Conservation (phyloP, 345 rosid genomes). For the Brassica rapa region DNA sequence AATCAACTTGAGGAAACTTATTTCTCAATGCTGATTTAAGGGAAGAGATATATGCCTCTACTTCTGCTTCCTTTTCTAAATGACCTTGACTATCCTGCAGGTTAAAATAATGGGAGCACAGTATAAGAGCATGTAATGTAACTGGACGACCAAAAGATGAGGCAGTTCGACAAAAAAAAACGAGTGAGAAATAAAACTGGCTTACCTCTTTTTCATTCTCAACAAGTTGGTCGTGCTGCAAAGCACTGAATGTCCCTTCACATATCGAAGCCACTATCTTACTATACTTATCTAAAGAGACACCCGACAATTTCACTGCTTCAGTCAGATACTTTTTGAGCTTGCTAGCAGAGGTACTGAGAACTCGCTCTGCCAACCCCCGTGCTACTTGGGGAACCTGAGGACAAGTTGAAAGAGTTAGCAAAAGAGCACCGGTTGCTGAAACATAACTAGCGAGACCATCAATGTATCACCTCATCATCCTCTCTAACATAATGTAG, state of each 20-base stretch:
- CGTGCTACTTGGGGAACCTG: conserved; percentile 65
- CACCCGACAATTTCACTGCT: conserved; percentile 59
- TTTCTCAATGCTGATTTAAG: conserved; percentile 11
- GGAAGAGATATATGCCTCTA: conserved; percentile 44
- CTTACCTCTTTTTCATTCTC: conserved; percentile 58
- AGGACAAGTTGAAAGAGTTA: conserved; percentile 39
- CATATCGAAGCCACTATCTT: conserved; percentile 69
- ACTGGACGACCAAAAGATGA: conserved; percentile 4
- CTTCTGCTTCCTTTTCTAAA: conserved; percentile 24
- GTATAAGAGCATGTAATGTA: conserved; percentile 2
- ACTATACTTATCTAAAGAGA: conserved; percentile 60
- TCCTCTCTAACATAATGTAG: conserved; percentile 56
- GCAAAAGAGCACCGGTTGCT: background rate
- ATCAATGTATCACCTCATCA: conserved; percentile 57
- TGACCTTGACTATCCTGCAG: conserved; percentile 30
- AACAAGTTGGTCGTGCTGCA: conserved; percentile 46
- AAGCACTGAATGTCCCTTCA: conserved; percentile 48
- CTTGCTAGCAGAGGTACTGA: conserved; percentile 63
- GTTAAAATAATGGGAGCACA: background rate
- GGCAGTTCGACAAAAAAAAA: conserved; percentile 1
- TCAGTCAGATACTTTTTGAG: conserved; percentile 64
- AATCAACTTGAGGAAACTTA: conserved; percentile 3
- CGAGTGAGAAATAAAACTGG: conserved; percentile 3
- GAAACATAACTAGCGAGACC: conserved; percentile 19
- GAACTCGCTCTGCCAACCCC: conserved; percentile 72